Evolutionary conservation across 352 stramenopile species (phyloP), one percentile per base, ranked within the genome.

Genomic region (Globisporangium takayamanum): DNA sequence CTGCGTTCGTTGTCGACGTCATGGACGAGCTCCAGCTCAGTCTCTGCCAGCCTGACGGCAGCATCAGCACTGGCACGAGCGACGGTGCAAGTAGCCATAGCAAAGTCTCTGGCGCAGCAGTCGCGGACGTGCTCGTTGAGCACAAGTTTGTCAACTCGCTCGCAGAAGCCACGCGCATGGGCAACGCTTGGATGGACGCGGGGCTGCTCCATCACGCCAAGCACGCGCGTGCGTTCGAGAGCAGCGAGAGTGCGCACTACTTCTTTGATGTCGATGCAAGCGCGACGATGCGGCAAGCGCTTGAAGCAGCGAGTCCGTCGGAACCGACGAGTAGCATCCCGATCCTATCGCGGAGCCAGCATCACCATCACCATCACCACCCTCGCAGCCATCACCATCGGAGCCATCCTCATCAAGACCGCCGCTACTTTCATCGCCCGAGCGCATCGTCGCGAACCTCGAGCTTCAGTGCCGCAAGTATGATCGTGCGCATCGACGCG

Each of bases 181-280:
- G 76, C 39, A 80, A 82, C 22, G 63, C 64, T 11, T 64, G 81
- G 37, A 80, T 84, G 76, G 73, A 84, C 46, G 60, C 73, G 0
- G 73, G 76, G 0, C 62, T 77, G 3, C 18, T 86, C 54, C 76
- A 84, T 46, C 73, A 86, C 59, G n/a, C 50, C 16, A 73, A 74
- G 45, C 72, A 82, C 36, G 52, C 59, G 6, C 60, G 50, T 2
- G 37, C 39, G 4, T 75, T 72, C 20, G 59, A 67, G 25, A 44
- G 66, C 56, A 36, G 18, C 11, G 47, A 60, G 12, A 18, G 25
- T 0, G n/a, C 50, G 11, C 33, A 39, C 5, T 65, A 65, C 37
- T 60, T 50, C 59, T 78, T 78, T 49, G 70, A 78, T 36, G 64
- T 68, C 1, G 64, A 70, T 26, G 53, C 62, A 8, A 63, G 33